Evolutionary conservation across 345 rosid genomes (phyloP).

Genomic region (Aquilaria sinensis): DNA sequence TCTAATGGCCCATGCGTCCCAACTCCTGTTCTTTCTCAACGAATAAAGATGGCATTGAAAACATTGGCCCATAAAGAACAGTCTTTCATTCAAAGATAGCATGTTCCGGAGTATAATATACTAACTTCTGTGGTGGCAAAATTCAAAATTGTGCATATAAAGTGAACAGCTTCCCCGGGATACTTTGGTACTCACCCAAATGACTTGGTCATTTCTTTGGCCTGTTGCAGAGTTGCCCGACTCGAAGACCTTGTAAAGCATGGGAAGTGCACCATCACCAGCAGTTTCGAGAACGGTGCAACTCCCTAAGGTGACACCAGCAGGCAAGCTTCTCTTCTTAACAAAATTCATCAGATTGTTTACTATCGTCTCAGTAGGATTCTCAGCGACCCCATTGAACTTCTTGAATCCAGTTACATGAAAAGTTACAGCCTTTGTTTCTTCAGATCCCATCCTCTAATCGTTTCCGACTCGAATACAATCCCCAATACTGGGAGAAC

Average conservation of each 20-base stretch:
- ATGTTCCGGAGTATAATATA: no score
- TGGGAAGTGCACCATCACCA: constrained; percentile 59
- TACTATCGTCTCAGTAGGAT: constrained; percentile 75
- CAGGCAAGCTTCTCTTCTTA: constrained; percentile 42
- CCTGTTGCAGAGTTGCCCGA: constrained; percentile 32
- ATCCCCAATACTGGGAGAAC: constrained; percentile 30
- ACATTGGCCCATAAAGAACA: no score
- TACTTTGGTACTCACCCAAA: constrained; percentile 52
- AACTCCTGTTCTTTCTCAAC: no score
- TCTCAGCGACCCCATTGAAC: constrained; percentile 62
- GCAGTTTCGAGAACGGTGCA: constrained; percentile 72
- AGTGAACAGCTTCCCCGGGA: no score
- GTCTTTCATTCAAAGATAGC: no score
- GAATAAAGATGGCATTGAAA: no score
- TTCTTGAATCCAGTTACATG: constrained; percentile 82
- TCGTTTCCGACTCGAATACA: constrained; percentile 18
- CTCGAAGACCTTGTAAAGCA: constrained; percentile 52
- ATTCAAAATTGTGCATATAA: no score
- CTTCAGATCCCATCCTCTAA: constrained; percentile 70
- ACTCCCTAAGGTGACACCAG: constrained; percentile 62
- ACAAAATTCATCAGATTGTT: constrained; percentile 43
- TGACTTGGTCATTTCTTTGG: constrained; percentile 33
- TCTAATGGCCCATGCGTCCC: no score
- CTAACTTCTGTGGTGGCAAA: no score
- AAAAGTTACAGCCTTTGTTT: constrained; percentile 48